Evolutionary conservation across 177 flowering plant species (phyloP), one percentile per base, ranked within the genome.

Genomic region (Vitis hybrid): DNA sequence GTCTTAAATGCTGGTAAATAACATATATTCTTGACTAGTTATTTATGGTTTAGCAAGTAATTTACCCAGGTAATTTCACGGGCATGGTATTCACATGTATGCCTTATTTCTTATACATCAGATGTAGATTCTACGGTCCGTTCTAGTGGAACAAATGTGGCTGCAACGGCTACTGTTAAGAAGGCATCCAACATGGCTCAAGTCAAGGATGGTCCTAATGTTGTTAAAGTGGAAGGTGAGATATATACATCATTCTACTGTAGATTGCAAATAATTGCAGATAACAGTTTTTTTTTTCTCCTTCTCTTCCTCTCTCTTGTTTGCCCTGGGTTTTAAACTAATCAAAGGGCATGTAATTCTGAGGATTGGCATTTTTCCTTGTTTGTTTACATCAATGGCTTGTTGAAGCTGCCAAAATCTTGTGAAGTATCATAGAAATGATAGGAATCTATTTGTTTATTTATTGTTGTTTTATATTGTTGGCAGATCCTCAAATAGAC

Each of bases 401-500:
- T 14, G 35, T 48, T 27, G 64, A 61, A 61, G 18, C 64, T 8
- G 50, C 9, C 14, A 15, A 65, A 11, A 53, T 21, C 53, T 30
- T 15, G 30, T 52, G 55, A 4, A 52, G 11, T 2, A 2, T 27
- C 10, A 53, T 66, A 4, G 27, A 24, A 24, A 24, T 24, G 27
- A 24, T 24, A 24, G 27, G 27, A 24, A 24, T 24, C 27, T 24
- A 24, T 24, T 24, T 24, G 27, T 24, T 24, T 24, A 2, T 24
- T 24, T 24, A 11, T 55, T 51, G n/a, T 55, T 21, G 35, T 30
- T 15, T 24, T 48, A 3, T 30, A 20, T 63, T 55, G 20, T 51
- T 63, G 32, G 74, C 85, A 85, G 92, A 86, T 63, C 67, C 84
- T 81, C 93, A 84, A 46, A 50, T 78, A 61, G 92, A 86, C 71